Evolutionary conservation across 1,284 basidiomycete species (phyloP).

Genomic region (Ceratobasidium sp.): DNA sequence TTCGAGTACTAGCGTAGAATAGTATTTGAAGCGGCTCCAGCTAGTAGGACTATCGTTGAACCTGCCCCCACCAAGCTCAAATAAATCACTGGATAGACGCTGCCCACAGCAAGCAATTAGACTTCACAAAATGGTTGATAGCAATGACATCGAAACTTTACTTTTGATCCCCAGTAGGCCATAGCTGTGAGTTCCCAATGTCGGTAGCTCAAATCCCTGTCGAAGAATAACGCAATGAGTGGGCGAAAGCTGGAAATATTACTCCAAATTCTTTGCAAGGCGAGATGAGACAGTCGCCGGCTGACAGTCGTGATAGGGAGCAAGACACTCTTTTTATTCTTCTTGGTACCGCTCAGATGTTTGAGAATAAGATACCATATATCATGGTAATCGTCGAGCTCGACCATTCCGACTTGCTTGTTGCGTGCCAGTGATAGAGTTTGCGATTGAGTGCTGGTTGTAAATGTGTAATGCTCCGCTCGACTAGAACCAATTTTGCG

Average conservation of each 20-base stretch:
- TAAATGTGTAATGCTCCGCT: too few relatives aligned
- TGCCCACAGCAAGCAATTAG: too few relatives aligned
- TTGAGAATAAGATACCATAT: slow-evolving; percentile 29
- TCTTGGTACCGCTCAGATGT: neutral
- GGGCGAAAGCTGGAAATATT: slow-evolving; percentile 15
- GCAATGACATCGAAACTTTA: neutral
- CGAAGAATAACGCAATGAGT: slow-evolving; percentile 14
- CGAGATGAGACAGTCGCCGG: slow-evolving; percentile 12
- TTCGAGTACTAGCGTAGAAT: slow-evolving; percentile 1
- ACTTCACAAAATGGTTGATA: too few relatives aligned
- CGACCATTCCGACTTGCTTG: too few relatives aligned
- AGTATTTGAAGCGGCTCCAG: slow-evolving; percentile 18
- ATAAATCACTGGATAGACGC: too few relatives aligned
- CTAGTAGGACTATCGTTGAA: neutral
- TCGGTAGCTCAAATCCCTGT: slow-evolving; percentile 4
- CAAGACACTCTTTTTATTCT: neutral
- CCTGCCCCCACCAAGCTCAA: neutral
- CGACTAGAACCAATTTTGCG: too few relatives aligned
- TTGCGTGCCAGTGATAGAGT: too few relatives aligned
- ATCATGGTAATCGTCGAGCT: slow-evolving; percentile 5
- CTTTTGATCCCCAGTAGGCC: neutral
- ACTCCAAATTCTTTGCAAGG: neutral
- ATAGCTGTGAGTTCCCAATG: slow-evolving; percentile 18
- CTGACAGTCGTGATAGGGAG: slow-evolving; percentile 12
- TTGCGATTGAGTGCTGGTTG: too few relatives aligned